These are phyloP conservation scores for Talaromyces liani DNA, from an alignment of 495 filamentous ascomycete species.

Conservation along the genomic window DNA sequence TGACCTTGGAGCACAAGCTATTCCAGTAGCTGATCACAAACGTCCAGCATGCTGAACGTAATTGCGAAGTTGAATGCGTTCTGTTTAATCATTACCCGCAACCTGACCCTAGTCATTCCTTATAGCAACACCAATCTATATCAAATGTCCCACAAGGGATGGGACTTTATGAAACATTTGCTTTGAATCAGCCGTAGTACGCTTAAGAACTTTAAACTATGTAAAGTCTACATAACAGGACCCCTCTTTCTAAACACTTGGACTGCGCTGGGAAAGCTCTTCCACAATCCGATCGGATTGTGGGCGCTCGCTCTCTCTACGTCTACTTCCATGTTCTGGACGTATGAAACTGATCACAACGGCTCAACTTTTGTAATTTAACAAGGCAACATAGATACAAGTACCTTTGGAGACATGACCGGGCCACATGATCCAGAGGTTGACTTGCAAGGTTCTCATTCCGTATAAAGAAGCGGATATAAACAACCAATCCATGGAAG, in stretches of 20 bases:
- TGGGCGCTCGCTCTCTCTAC: too few relatives aligned
- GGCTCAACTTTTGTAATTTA: not conserved
- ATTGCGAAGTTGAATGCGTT: not conserved
- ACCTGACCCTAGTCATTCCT: conserved; percentile 6
- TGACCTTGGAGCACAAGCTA: conserved; percentile 99
- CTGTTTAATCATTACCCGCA: not conserved
- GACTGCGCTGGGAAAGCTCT: not conserved
- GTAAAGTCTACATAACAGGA: not conserved
- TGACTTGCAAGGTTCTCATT: not conserved
- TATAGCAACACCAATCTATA: conserved; percentile 1
- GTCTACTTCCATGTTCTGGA: not conserved
- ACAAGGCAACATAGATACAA: not conserved
- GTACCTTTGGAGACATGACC: not conserved
- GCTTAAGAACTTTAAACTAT: not conserved
- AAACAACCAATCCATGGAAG: not conserved
- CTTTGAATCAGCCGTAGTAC: not conserved
- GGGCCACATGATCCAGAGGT: not conserved
- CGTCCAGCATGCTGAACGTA: not conserved
- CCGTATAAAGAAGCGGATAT: not conserved
- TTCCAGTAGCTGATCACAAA: conserved; percentile 41
- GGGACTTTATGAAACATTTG: not conserved
- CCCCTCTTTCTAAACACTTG: not conserved
- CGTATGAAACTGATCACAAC: not conserved
- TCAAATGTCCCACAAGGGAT: not conserved
- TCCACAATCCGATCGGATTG: too few relatives aligned